phyloP scores from a whole-genome alignment of 1,139 yeast genomes.

The Lodderomyces beijingensis region DNA sequence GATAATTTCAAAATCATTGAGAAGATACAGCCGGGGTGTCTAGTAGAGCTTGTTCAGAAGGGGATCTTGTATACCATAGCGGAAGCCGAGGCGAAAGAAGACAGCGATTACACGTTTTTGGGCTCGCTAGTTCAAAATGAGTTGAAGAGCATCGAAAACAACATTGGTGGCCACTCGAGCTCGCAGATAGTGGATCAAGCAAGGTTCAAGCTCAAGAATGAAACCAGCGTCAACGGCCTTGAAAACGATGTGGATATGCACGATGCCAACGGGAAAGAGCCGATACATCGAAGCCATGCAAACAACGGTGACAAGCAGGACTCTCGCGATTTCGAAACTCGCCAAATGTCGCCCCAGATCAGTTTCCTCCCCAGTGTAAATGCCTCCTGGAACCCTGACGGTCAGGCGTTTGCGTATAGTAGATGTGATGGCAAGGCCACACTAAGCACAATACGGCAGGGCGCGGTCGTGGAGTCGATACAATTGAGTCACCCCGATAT shows the following conservation, averaged over 20 bases:
- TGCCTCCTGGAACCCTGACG: slow-evolving; percentile 38
- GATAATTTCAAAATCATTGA: slow-evolving; percentile 48
- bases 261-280: background rate
- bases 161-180: background rate
- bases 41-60: slow-evolving; percentile 78
- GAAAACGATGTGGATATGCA: background rate
- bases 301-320: background rate
- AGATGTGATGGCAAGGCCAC: slow-evolving; percentile 31
- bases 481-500: slow-evolving; percentile 31
- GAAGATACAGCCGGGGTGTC: slow-evolving; percentile 56
- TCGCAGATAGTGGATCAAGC: background rate
- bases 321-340: slow-evolving; percentile 18
- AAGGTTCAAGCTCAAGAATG: background rate
- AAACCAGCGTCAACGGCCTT: background rate
- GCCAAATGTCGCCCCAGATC: slow-evolving; percentile 18
- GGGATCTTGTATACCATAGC: slow-evolving; percentile 66
- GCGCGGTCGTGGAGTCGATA: slow-evolving; percentile 31
- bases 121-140: slow-evolving; percentile 29
- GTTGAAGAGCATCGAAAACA: slow-evolving; percentile 2
- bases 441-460: slow-evolving; percentile 30
- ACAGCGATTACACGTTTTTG: slow-evolving; percentile 23
- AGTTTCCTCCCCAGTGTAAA: slow-evolving; percentile 27
- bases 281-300: too few relatives aligned
- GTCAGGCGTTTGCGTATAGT: slow-evolving; percentile 38
- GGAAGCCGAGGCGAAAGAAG: slow-evolving; percentile 22